Evolutionary conservation across 208 protist species (phyloP), one percentile per base, ranked within the genome.

Genomic region (Crithidia brevicula): DNA sequence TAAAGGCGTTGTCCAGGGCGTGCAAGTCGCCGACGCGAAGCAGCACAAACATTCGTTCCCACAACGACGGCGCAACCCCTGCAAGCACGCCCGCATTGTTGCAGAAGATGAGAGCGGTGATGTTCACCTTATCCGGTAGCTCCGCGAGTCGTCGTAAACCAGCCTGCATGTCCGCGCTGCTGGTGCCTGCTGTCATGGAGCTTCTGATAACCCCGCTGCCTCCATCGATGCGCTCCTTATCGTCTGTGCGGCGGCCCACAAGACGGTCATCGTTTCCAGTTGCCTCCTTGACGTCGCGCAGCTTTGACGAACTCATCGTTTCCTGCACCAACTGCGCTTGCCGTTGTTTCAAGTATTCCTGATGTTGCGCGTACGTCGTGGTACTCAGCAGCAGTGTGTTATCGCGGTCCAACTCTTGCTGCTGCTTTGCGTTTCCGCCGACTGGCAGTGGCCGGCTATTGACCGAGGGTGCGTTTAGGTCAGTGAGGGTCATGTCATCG

Each of bases 31-130:
- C 50, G 9, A 61, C 69, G 50, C 79, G 66, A 18, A 88, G 42
- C 27, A 94, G 46, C 56, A 86, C 69, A 61, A 89, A 89, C 49
- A 86, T 88, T 34, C 69, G 66, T 10, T 60, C 71, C 88, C 88
- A 94, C 28, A 94, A 66, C 18, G 67, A 59, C 22, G 38, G 30
- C 28, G 79, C 71, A 1, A 94, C 36, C 51, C 52, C 49, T 3
- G 79, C 51, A 13, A 77, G 67, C 18, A 83, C 13, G 28, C 36
- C n/a, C 27, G 49, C 33, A 38, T 77, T 57, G 25, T 31, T 52
- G 60, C 77, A 85, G 63, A 85, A 94, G 4, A 94, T 43, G 22
- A 94, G 75, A 3, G 81, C 83, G 0, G 79, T 91, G 33, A 94
- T 65, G 60, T 74, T 82, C 64, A 83, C 62, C 16, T 72, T 79